Base-by-base conservation (phyloP, 495 filamentous ascomycete genomes). In the Articulospora tetracladia region DNA sequence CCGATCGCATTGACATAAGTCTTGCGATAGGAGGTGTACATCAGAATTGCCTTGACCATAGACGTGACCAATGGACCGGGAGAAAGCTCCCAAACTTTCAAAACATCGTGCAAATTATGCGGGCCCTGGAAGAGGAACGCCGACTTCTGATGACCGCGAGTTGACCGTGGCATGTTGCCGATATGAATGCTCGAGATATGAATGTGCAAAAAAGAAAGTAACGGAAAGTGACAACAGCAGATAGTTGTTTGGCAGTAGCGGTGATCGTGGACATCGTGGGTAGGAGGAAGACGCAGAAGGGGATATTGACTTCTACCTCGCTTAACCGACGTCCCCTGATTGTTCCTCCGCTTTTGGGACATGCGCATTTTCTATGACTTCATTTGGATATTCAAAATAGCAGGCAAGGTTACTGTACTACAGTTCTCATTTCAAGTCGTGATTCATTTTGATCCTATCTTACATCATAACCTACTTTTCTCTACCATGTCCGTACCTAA, bases 401-500 rank as follows among this genome's bases (percentile, higher is more conserved):
- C 11, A 44, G 39, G 3, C 39, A 15, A 15, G 17, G n/a, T 44
- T 19, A 7, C 39, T 44, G 39, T 44, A n/a, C 7, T 7, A 44
- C 15, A 44, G 4, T 44, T 12, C n/a, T 44, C 39, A 32, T 32
- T 7, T 44, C 17, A 44, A 44, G 8, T 44, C 39, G n/a, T 44
- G 15, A 44, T 44, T 44, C 39, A 44, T 44, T 44, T 17, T 44
- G 10, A 44, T 44, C 39, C 25, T 53, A 26, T 53, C 22, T 19
- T 51, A 36, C 26, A 34, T 64, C 46, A 68, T 23, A 68, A 44
- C 30, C 53, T 59, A 52, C 66, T 69, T 15, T 58, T 60, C 28
- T 66, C 60, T 44, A 44, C 39, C 39, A 44, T 44, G n/a, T 44
- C 39, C 39, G 17, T 15, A 7, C 39, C 39, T n/a, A 87, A 64